Percentiles rank a stretch among this genome's conserved stretches.
Conservation (phyloP, 495 filamentous ascomycete species). For the Darksidea phi region DNA sequence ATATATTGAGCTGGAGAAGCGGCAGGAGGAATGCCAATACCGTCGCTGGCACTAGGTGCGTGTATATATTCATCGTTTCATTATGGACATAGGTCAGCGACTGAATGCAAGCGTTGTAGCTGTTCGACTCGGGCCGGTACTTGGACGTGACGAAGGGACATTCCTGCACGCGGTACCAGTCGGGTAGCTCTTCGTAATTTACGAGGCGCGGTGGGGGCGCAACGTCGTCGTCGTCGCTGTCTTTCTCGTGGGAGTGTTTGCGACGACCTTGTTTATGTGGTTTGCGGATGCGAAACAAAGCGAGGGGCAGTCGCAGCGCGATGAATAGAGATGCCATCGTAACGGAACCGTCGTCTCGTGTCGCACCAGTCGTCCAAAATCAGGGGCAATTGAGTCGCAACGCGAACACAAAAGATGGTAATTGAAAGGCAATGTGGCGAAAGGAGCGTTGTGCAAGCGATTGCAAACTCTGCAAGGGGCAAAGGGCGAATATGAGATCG, state of each 20-base stretch:
- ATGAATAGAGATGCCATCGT: conserved; percentile 25
- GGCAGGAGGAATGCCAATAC: conserved; percentile 36
- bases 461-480: conserved; percentile 1
- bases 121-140: conserved; percentile 45
- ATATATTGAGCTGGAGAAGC: conserved; percentile 35
- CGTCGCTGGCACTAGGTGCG: conserved; percentile 44
- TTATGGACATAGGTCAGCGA: conserved; percentile 50
- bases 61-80: conserved; percentile 50
- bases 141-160: conserved; percentile 44
- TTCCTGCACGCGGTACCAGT: conserved; percentile 41
- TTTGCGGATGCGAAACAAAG: conserved; percentile 18
- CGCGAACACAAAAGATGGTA: too few species aligned
- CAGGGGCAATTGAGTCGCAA: too few species aligned
- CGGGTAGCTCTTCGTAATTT: conserved; percentile 36
- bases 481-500: background rate
- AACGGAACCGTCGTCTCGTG: background rate
- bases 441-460: background rate
- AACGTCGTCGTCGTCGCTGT: background rate
- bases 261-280: background rate
- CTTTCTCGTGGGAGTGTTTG: background rate
- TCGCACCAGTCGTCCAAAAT: too few species aligned
- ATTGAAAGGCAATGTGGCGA: background rate
- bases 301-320: conserved; percentile 17
- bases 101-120: conserved; percentile 37
- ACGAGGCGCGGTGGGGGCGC: conserved; percentile 5